A percentile compares a stretch with the other conserved stretches of the same genome.
These are phyloP conservation scores for Aspergillus udagawae DNA, from an alignment of 2,329 filamentous ascomycete species.

Conservation along the genomic window DNA sequence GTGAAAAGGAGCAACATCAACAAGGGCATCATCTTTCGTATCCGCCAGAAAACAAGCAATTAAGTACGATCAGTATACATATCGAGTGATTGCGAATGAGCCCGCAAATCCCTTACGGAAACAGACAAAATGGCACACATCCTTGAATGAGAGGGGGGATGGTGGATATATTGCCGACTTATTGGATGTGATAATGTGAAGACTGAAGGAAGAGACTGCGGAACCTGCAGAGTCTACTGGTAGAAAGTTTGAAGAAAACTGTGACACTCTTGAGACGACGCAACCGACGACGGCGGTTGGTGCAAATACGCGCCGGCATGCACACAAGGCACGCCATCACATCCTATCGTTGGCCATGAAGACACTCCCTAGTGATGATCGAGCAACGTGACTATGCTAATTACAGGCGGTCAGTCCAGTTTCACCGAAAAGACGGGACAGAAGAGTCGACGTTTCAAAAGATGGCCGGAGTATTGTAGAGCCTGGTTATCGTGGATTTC, in stretches of 20 bases:
- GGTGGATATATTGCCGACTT: conserved; percentile 17
- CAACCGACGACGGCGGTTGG: not conserved
- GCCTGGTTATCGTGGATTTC: too few species aligned
- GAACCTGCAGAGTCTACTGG: not conserved
- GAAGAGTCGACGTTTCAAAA: not conserved
- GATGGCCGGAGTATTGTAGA: too few species aligned
- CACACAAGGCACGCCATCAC: conserved; percentile 3
- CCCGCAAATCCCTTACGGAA: conserved; percentile 26
- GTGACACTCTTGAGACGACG: not conserved
- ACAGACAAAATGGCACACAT: conserved; percentile 16
- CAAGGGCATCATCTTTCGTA: conserved; percentile 11
- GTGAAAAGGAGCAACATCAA: conserved; percentile 7
- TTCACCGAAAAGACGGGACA: not conserved
- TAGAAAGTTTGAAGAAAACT: not conserved
- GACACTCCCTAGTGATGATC: not conserved
- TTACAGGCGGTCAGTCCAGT: not conserved
- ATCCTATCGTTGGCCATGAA: not conserved
- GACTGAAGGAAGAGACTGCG: conserved; percentile 2
- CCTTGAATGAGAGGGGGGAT: conserved; percentile 13
- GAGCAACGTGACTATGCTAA: not conserved
- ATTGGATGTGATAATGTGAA: conserved; percentile 28
- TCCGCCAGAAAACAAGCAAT: conserved; percentile 11
- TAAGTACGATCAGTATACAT: conserved; percentile 19
- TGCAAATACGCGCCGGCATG: conserved; percentile 5
- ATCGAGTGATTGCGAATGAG: conserved; percentile 16